Evolutionary conservation across 805 yeast species (phyloP), one percentile per base, ranked within the genome.

Genomic region (Nakazawaea wickerhamii): DNA sequence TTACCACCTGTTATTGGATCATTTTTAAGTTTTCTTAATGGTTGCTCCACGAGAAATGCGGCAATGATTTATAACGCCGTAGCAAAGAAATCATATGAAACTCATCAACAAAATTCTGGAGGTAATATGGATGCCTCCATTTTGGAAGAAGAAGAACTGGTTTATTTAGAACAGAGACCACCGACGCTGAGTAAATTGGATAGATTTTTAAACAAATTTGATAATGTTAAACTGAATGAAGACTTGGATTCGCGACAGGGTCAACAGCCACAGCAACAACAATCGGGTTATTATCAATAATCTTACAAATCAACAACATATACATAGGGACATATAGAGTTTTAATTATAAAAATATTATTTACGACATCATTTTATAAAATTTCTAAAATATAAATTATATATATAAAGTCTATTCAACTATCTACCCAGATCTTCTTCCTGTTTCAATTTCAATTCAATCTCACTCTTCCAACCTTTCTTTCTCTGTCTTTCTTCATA

Each of bases 21-120:
- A 2, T 62, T 89, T 28, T 73, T 89, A 42, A 65, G 85, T 10
- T 90, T 95, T 91, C 46, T 90, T 59, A 77, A 87, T 55, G 85
- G 81, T 2, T 85, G 96, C 56, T 85, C 95, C 6, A 86, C 96
- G 0, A 68, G 96, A 54, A 90, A 91, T 59, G 95, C 96, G 0
- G 90, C 91, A 0, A 54, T 87, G 52, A 71, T 89, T 7, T 88
- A 86, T 57, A 75, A 43, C 20, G 25, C 41, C 10, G 41, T 43
- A 5, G 15, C 41, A 4, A 43, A 43, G 23, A 36, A 37, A n/a
- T 40, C 38, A 8, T 41, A 34, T 22, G 31, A 34, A 8, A 18
- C 17, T 4, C 18, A 38, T 38, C 30, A 22, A 19, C 30, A 38
- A 14, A 15, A 10, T 28, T 28, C 31, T 9, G 27, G 27, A 28